Percentiles rank a stretch among this genome's conserved stretches.
phyloP scores from a whole-genome alignment of 306 rosid genomes.

The Trichosanthes truncata region DNA sequence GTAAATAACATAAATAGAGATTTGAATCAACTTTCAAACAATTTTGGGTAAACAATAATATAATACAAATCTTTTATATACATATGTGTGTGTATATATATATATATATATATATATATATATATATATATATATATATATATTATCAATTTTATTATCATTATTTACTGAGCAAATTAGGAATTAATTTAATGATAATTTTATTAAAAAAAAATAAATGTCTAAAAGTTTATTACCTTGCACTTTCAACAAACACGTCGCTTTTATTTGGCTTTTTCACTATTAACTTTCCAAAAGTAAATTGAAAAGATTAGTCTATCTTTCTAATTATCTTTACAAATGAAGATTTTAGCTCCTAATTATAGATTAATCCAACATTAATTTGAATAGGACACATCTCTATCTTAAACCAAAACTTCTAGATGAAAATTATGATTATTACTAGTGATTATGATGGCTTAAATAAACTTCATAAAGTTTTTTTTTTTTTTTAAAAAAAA shows the following conservation, averaged over 20 bases:
- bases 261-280: not conserved
- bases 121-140: too few species aligned
- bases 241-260: not conserved
- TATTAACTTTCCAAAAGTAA: not conserved
- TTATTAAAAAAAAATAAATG: not conserved
- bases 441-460: not conserved
- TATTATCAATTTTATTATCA: too few species aligned
- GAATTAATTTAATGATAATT: not conserved
- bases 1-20: not conserved
- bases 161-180: too few species aligned
- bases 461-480: not conserved
- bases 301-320: not conserved
- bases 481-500: not conserved
- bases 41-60: not conserved
- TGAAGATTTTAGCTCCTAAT: not conserved
- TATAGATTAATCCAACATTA: not conserved
- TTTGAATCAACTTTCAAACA: not conserved
- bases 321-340: not conserved
- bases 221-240: not conserved
- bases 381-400: conserved; percentile 4
- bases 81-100: too few species aligned
- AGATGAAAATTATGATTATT: not conserved
- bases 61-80: not conserved
- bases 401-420: not conserved
- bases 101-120: too few species aligned